Conservation (phyloP, 2,329 filamentous ascomycete genomes). For the Cephalotrichum gorgonifer region DNA sequence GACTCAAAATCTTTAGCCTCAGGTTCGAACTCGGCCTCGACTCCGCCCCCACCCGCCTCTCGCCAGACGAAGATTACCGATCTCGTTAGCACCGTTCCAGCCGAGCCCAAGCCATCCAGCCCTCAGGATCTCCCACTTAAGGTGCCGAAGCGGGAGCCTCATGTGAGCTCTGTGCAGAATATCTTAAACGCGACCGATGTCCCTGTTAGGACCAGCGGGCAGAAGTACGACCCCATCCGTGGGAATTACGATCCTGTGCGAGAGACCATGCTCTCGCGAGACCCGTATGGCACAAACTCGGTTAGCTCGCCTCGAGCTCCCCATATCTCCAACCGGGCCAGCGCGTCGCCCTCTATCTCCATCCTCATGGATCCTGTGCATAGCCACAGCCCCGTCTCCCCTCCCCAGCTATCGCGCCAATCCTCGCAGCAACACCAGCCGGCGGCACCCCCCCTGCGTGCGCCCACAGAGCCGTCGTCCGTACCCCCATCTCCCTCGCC, state of each 20-base stretch:
- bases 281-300: conserved; percentile 34
- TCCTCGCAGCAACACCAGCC: conserved; percentile 5
- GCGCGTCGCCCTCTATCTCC: conserved; percentile 82
- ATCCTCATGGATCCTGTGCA: conserved; percentile 68
- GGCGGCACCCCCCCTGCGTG: neutral
- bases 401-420: conserved; percentile 15
- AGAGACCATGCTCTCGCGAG: conserved; percentile 47
- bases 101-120: conserved; percentile 8
- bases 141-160: conserved; percentile 37
- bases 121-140: conserved; percentile 28
- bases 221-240: conserved; percentile 83
- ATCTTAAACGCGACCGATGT: conserved; percentile 38
- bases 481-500: conserved; percentile 30
- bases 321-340: conserved; percentile 51
- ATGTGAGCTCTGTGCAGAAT: conserved; percentile 41
- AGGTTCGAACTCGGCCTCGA: conserved; percentile 5
- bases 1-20: conserved; percentile 24
- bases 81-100: conserved; percentile 14
- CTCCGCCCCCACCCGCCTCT: conserved; percentile 8
- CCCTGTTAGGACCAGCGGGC: conserved; percentile 56
- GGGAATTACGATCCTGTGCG: conserved; percentile 59
- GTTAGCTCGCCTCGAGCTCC: conserved; percentile 38
- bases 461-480: conserved; percentile 20
- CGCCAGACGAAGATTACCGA: conserved; percentile 31
- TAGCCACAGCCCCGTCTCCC: conserved; percentile 17